A percentile compares a stretch with the other conserved stretches of the same genome.
These are phyloP conservation scores for Mucor piriformis DNA, from an alignment of 371 early-diverging fungal genomes.

Conservation along the genomic window DNA sequence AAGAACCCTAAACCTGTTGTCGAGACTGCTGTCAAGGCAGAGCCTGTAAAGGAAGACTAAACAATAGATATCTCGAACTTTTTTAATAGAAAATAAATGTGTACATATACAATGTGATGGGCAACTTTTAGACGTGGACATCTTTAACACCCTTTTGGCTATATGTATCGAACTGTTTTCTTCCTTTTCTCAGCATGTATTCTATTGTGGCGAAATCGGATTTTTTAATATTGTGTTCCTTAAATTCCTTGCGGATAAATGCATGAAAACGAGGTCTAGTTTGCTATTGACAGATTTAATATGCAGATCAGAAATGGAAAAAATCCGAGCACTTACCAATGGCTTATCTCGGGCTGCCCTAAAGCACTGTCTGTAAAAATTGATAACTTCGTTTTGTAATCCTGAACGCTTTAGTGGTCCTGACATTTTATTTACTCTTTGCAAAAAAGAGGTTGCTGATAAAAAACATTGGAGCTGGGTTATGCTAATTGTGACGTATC, in stretches of 20 bases:
- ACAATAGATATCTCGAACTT: no score
- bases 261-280: conserved; percentile 60
- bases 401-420: conserved; percentile 58
- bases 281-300: conserved; percentile 30
- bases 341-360: conserved; percentile 63
- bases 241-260: conserved; percentile 64
- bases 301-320: no score
- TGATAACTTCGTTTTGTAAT: conserved; percentile 60
- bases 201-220: conserved; percentile 69
- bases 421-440: conserved; percentile 14
- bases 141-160: conserved; percentile 61
- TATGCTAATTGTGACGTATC: no score
- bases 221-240: conserved; percentile 54
- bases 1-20: conserved; percentile 1
- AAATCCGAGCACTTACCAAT: no score
- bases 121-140: conserved; percentile 59
- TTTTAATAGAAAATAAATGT: not conserved
- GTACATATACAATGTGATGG: no score
- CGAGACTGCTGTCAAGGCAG: not conserved
- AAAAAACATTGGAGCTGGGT: no score
- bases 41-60: not conserved
- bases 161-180: conserved; percentile 58
- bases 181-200: conserved; percentile 63
- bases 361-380: conserved; percentile 63
- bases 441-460: not conserved